Base-by-base conservation (phyloP, 805 yeast species). In the Komagataella pseudopastoris region DNA sequence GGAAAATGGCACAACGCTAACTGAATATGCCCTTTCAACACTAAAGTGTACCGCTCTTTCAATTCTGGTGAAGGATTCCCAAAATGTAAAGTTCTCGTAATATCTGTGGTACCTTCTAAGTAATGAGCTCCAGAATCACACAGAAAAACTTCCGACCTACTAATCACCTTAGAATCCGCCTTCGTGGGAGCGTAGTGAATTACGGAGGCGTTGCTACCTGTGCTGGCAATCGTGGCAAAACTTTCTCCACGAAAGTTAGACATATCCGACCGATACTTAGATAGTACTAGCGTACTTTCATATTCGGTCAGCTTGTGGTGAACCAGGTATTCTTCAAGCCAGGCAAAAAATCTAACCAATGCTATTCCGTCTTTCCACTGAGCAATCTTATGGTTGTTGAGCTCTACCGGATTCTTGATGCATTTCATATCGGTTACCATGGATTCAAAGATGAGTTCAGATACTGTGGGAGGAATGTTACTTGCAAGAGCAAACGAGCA, bases 161-260 rank as follows among this genome's bases (percentile, higher is more conserved):
- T 75, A 47, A 80, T 78, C 6, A 72, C 63, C 6, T 76, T 58
- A 53, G 75, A 71, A 8, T 63, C 60, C 5, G 68, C 68, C 50
- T 64, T 61, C 10, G 62, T 58, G 3, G 95, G 93, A 46, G 79
- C 68, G 62, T 86, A 86, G 63, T 86, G 95, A 54, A 86, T 83
- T 30, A 85, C 71, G 1, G 93, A 86, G 6, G 88, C 86, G 62
- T 85, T 85, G 10, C 88, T 71, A 0, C 91, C 93, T 1, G 87
- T 72, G 4, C 89, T 78, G 50, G 88, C 79, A 49, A 85, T 85
- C 0, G 93, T 85, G 49, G 78, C 81, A 63, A 85, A 85, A 3
- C 88, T 81, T 47, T 80, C 73, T 0, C 90, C 93, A 18, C 69
- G 73, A 59, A 76, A 80, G 55, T 75, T 67, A 18, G 75, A 75